Base-by-base conservation (phyloP, 2,329 filamentous ascomycete species). In the Alternaria angustiovoidea region DNA sequence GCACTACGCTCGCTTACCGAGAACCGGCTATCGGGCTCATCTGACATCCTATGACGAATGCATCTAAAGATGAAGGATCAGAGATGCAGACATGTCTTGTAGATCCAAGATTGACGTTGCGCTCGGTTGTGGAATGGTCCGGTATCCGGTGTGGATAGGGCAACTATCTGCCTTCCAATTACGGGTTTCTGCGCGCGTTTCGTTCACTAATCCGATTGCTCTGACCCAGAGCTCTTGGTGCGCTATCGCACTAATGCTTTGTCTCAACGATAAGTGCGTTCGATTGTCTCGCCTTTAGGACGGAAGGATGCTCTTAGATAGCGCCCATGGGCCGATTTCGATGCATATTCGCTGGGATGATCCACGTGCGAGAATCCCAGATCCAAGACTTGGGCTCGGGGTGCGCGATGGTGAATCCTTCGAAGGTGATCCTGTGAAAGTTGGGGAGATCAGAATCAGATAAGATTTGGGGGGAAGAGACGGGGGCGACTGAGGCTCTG, bases 141-240 rank as follows among this genome's bases (percentile, higher is more conserved):
- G 20, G 7, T 49, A 32, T 30, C 53, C 53, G 44, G 43, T 49
- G 28, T 16, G 22, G 30, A 48, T 28, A 56, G 52, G 42, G 52
- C 32, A 28, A 54, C 18, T 47, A n/a, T 54, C 41, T 47, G 52
- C 52, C 52, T 47, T 11, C 9, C 14, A 24, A 22, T 5, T 44
- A 30, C 20, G 22, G 18, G 12, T 18, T 36, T 12, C 30, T 49
- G 20, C 8, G 32, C 30, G 14, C 20, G 32, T 16, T 24, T 38
- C 20, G 9, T 22, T 49, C 9, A 24, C 32, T 22, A 38, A 22
- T 8, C 1, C 12, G 46, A 38, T 22, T 36, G 8, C 5, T 7
- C 20, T 8, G 20, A 16, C 3, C 11, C 20, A 8, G 14, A 24
- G 20, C 11, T 42, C 20, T 24, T 24, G 12, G 39, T 24, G 20